Evolutionary conservation across 352 stramenopile species (phyloP), one percentile per base, ranked within the genome.

Genomic region (Globisporangium ultimum): DNA sequence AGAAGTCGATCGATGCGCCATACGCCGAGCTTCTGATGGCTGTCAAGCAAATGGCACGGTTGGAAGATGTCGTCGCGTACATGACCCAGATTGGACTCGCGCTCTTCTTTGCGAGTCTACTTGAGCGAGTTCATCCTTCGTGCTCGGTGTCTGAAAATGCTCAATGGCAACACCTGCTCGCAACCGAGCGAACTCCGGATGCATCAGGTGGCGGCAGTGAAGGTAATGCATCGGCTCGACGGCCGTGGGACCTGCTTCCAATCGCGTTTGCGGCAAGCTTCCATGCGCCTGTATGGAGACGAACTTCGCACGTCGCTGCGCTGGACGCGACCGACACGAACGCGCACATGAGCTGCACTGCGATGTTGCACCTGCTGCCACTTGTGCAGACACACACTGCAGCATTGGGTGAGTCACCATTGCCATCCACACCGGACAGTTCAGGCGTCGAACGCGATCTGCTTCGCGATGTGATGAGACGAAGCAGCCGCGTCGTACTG

Each of bases 251-350:
- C 0, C 47, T 89, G 45, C 56, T 89, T 8, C 76, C 76, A 10
- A 75, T 68, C 42, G 76, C 74, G 0, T 78, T 83, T 50, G 70
- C 76, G 0, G 61, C 70, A 1, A 58, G 60, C 47, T 85, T 88
- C 49, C 59, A 87, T 52, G 61, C 68, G 12, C 58, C 55, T 15
- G 55, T 84, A 11, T 88, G 78, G 78, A 63, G 56, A 22, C 66
- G 67, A 46, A 75, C 71, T 3, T 64, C 32, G 52, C 76, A 73
- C 49, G 45, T 83, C 22, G 55, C 51, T 0, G 58, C 18, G n/a
- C 41, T 68, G 2, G 75, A 81, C 34, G 74, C 76, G 2, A 73
- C 64, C 0, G 66, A 80, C 45, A 85, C 67, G 20, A 89, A 89
- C 32, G 71, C 67, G 36, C 80, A 88, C 59, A 55, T 85, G 56